Evolutionary conservation across 208 protist genomes (phyloP), one percentile per base, ranked within the genome.

Genomic region (Trypanosoma congolense): DNA sequence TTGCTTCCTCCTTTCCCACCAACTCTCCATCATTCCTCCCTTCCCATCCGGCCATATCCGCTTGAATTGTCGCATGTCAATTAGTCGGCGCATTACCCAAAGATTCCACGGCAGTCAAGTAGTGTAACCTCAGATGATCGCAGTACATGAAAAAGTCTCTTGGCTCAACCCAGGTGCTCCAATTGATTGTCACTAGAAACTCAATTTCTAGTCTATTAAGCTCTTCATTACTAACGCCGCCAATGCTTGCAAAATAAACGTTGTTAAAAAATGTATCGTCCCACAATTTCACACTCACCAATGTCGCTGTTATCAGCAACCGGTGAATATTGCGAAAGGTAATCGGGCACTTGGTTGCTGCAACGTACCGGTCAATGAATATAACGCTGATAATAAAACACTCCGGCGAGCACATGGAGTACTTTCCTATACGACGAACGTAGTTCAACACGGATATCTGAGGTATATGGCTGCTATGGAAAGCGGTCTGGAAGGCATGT

Each of bases 381-480:
- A 97, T 81, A 21, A 94, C 72, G 10, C 86, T 78, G 33, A 97
- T 49, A 35, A 97, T 75, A 54, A 97, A 94, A 61, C 91, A 96
- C 74, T 97, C 84, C 30, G 79, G 66, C 1, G 80, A 91, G 59
- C 93, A 96, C 10, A 51, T 56, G 0, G 82, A 86, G 68, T 97
- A 96, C 57, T 92, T 95, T 43, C 80, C 77, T 52, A 97, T 95
- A 41, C 94, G 83, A 12, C 82, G 43, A n/a, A 96, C 49, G 59
- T 96, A 96, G 70, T 94, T 82, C 72, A 64, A 77, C 16, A 96
- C 42, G 4, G 83, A 87, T 59, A 97, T 95, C 42, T 71, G 57
- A 2, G 87, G 89, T 16, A 88, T 64, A 4, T 75, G 81, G 33
- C 61, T 74, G 60, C 83, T 91, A 71, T 92, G 83, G 49, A 92